Evolutionary conservation across 331 rosid genomes (phyloP).

Genomic region (Quercus phellos): DNA sequence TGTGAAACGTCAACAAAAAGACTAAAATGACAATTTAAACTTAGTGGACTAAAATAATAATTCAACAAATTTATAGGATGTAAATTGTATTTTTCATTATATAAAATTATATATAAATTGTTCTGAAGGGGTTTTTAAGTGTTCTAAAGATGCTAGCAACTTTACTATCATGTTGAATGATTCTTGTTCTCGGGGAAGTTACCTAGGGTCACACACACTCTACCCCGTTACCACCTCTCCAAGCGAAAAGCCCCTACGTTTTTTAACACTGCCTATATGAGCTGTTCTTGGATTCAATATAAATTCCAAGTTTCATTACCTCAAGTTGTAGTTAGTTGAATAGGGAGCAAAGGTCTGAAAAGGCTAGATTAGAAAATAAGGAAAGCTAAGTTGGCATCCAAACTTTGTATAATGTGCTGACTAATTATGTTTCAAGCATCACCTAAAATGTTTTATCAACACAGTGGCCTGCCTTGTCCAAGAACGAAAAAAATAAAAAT

Average conservation of each 20-base stretch:
- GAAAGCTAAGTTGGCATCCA: conserved; percentile 16
- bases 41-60: too few species aligned
- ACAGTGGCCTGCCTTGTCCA: background rate
- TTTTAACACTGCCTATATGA: background rate
- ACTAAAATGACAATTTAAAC: too few species aligned
- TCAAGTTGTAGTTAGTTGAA: background rate
- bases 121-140: background rate
- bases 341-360: background rate
- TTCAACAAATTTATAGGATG: too few species aligned
- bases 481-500: background rate
- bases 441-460: conserved; percentile 13
- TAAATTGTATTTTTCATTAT: too few species aligned
- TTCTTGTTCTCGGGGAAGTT: background rate
- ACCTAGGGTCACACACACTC: background rate
- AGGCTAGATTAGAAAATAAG: background rate
- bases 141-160: background rate
- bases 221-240: background rate
- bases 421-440: background rate
- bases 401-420: conserved; percentile 7
- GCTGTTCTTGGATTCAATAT: background rate
- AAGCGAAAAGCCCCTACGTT: background rate
- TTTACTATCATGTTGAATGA: background rate
- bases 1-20: too few species aligned
- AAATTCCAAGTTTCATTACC: background rate
- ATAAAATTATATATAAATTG: too few species aligned